Evolutionary conservation across 2,329 filamentous ascomycete species (phyloP), one percentile per base, ranked within the genome.

Genomic region (Geosmithia flava): DNA sequence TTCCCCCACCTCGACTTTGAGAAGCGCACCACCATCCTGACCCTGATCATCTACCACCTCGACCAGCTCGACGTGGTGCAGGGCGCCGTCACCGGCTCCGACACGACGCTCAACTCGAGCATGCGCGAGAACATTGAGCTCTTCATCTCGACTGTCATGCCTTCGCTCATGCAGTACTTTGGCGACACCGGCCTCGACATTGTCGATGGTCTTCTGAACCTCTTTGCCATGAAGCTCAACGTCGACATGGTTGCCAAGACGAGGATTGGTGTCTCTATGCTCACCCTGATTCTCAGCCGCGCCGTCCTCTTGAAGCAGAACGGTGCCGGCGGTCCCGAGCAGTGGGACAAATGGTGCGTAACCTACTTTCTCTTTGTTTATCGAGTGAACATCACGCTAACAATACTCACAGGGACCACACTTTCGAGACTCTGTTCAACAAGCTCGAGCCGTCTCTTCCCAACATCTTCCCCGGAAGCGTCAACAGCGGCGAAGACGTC

Each of bases 231-330:
- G 20, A 85, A 85, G 51, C 81, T 88, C 19, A 91, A 95, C 57
- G 77, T 97, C 33, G 85, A 90, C 51, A 67, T 83, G n/a, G 82
- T 96, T 57, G 83, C 87, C 49, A 83, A 84, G 60, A 95, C 89
- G 23, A 85, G 88, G 60, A 85, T 95, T 53, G 93, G 93, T 42
- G 77, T 95, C 44, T 87, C 84, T 27, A 85, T 97, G 66, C 72
- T 98, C 57, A 97, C 91, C 1, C 91, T 96, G 75, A 83, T 98
- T 53, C 78, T 97, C 51, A 95, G 88, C 58, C 87, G 93, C 52
- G 91, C 93, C 33, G 91, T 96, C 66, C 82, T 97, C 33, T 78
- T 96, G 55, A 95, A 94, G 68, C 87, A 95, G 62, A 81, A 80
- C 47, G 81, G 81, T 16, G 75, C 76, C 47, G 79, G 82, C 19